Percentiles rank a stretch among this genome's conserved stretches.
Evolutionary conservation across 192 early-diverging fungal genomes (phyloP).

Genomic region (Umbelopsis ramanniana): DNA sequence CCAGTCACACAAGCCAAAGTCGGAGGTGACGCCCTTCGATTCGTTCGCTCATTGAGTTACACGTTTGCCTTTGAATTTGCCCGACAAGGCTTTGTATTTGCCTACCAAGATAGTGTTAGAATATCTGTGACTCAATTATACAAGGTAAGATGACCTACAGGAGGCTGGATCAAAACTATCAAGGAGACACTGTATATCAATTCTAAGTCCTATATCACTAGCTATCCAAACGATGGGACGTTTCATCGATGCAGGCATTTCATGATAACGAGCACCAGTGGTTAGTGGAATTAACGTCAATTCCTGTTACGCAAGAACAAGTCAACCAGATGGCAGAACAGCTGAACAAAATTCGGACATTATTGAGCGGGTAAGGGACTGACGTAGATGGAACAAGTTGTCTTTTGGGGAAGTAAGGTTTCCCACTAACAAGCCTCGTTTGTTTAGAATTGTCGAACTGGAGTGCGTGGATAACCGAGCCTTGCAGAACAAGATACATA

Average conservation of each 20-base stretch:
- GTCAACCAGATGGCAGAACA: conserved; percentile 56
- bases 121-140: conserved; percentile 66
- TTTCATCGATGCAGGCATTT: conserved; percentile 48
- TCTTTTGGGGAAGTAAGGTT: not conserved
- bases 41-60: conserved; percentile 75
- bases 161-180: no score
- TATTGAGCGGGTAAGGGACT: conserved; percentile 43
- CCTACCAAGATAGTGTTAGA: conserved; percentile 57
- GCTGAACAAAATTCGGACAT: conserved; percentile 48
- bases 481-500: conserved; percentile 40
- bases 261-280: conserved; percentile 54
- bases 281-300: conserved; percentile 64
- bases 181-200: not conserved
- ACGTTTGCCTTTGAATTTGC: conserved; percentile 70
- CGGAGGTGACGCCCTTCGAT: conserved; percentile 70
- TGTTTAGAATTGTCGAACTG: conserved; percentile 39
- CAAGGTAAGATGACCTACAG: conserved; percentile 32
- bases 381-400: conserved; percentile 5
- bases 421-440: not conserved
- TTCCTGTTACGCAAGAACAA: conserved; percentile 56
- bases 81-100: conserved; percentile 64
- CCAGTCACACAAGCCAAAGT: conserved; percentile 65
- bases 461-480: conserved; percentile 45
- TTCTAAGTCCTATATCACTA: not conserved
- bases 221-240: conserved; percentile 50